Evolutionary conservation across 257 asterid species (phyloP).

Genomic region (Fraxinus anomala): DNA sequence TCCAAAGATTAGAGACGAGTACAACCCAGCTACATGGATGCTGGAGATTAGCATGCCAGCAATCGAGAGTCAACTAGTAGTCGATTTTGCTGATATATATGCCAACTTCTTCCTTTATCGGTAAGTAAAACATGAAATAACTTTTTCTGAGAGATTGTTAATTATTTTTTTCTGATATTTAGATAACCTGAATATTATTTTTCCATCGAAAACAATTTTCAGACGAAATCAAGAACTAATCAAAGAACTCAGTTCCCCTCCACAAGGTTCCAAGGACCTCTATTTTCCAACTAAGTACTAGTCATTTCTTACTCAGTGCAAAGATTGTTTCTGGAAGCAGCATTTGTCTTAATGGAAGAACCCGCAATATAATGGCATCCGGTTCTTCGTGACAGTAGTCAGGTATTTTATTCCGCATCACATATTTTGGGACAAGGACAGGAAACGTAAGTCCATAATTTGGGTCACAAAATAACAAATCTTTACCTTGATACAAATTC

Average conservation of each 20-base stretch:
- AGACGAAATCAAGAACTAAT: constrained; percentile 52
- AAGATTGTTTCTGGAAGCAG: constrained; percentile 65
- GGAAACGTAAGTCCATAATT: constrained; percentile 26
- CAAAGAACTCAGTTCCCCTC: constrained; percentile 47
- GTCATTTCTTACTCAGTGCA: constrained; percentile 44
- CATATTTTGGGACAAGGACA: constrained; percentile 52
- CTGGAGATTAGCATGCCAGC: constrained; percentile 46
- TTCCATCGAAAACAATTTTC: neutral
- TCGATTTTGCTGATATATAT: constrained; percentile 52
- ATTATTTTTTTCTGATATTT: neutral
- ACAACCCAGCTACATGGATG: constrained; percentile 69
- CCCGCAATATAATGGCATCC: constrained; percentile 44
- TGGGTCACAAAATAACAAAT: too few relatives aligned
- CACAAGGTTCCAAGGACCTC: constrained; percentile 48
- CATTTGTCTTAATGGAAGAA: constrained; percentile 57
- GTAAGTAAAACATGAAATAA: constrained; percentile 26
- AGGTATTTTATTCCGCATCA: constrained; percentile 47
- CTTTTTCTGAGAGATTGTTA: neutral
- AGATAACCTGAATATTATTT: neutral
- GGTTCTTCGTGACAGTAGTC: constrained; percentile 41
- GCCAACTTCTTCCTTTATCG: constrained; percentile 44
- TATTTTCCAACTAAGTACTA: constrained; percentile 43
- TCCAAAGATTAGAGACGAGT: constrained; percentile 46
- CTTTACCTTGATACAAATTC: too few relatives aligned
- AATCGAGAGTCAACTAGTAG: constrained; percentile 40